Evolutionary conservation across 495 filamentous ascomycete species (phyloP).

Genomic region (Viridothelium virens): DNA sequence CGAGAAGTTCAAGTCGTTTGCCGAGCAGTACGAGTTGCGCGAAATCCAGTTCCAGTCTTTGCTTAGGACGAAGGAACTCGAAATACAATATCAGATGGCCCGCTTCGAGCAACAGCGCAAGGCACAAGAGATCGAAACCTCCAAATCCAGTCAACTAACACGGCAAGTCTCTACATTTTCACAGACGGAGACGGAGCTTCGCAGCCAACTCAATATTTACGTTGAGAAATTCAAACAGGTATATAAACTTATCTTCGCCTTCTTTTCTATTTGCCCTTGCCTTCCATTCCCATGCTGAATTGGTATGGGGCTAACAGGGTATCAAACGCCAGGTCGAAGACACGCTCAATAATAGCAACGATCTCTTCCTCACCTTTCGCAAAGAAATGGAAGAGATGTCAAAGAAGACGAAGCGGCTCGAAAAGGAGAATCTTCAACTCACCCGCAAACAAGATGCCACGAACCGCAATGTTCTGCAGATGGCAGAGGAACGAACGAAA

Average conservation of each 20-base stretch:
- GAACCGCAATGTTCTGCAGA: conserved; percentile 90
- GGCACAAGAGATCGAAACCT: conserved; percentile 68
- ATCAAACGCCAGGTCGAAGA: conserved; percentile 73
- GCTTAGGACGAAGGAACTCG: conserved; percentile 89
- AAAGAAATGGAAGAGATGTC: conserved; percentile 99
- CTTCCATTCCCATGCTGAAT: conserved; percentile 12
- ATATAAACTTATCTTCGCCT: conserved; percentile 18
- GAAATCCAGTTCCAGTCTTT: conserved; percentile 86
- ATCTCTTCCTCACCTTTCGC: conserved; percentile 93
- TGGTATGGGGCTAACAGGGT: conserved; percentile 10
- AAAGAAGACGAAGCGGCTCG: conserved; percentile 94
- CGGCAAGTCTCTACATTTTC: conserved; percentile 91
- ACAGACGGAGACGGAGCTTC: conserved; percentile 86
- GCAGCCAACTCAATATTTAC: conserved; percentile 95
- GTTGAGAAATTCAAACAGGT: conserved; percentile 99
- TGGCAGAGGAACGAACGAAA: conserved; percentile 86
- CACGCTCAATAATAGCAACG: conserved; percentile 96
- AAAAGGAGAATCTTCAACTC: conserved; percentile 88
- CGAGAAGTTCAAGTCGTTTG: conserved; percentile 82
- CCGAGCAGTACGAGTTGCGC: conserved; percentile 90
- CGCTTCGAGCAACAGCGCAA: conserved; percentile 84
- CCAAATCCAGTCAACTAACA: conserved; percentile 73
- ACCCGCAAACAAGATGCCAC: conserved; percentile 90
- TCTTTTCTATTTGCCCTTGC: not conserved
- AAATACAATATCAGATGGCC: conserved; percentile 82